phyloP scores from a whole-genome alignment of 1,139 yeast species.

The Pichia sp. region DNA sequence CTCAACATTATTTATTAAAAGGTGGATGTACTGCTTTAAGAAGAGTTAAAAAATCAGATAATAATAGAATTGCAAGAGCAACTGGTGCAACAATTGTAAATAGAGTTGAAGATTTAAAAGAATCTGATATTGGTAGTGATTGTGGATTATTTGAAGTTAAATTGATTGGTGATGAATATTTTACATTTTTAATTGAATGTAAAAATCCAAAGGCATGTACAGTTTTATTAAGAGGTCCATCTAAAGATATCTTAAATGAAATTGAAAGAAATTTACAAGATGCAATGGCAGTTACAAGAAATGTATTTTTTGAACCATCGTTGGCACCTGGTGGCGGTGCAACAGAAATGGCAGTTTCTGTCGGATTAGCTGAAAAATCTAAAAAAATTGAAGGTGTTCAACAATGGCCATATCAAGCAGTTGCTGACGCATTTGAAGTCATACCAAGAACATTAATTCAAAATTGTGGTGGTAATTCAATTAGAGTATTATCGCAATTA shows the following conservation, averaged over 20 bases:
- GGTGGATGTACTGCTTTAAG: slow-evolving; percentile 91
- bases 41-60: slow-evolving; percentile 93
- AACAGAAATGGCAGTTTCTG: slow-evolving; percentile 97
- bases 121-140: slow-evolving; percentile 77
- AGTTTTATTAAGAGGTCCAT: slow-evolving; percentile 86
- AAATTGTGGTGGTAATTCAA: slow-evolving; percentile 96
- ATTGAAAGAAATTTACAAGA: slow-evolving; percentile 96
- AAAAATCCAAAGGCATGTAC: slow-evolving; percentile 90
- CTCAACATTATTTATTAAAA: slow-evolving; percentile 91
- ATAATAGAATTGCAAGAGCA: slow-evolving; percentile 93
- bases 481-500: slow-evolving; percentile 78
- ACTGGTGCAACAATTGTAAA: slow-evolving; percentile 97
- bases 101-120: slow-evolving; percentile 89
- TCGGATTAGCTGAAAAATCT: slow-evolving; percentile 81
- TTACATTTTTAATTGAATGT: slow-evolving; percentile 78
- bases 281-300: slow-evolving; percentile 97
- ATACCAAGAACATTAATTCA: slow-evolving; percentile 95
- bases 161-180: slow-evolving; percentile 95
- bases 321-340: slow-evolving; percentile 99
- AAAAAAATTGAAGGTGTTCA: slow-evolving; percentile 90
- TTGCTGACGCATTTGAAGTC: slow-evolving; percentile 97
- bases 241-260: slow-evolving; percentile 93
- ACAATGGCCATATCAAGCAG: slow-evolving; percentile 99
- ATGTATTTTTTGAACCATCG: slow-evolving; percentile 90
- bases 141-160: slow-evolving; percentile 93